Evolutionary conservation across 2,329 filamentous ascomycete genomes (phyloP), one percentile per base, ranked within the genome.

Genomic region (Monosporascus sp.): DNA sequence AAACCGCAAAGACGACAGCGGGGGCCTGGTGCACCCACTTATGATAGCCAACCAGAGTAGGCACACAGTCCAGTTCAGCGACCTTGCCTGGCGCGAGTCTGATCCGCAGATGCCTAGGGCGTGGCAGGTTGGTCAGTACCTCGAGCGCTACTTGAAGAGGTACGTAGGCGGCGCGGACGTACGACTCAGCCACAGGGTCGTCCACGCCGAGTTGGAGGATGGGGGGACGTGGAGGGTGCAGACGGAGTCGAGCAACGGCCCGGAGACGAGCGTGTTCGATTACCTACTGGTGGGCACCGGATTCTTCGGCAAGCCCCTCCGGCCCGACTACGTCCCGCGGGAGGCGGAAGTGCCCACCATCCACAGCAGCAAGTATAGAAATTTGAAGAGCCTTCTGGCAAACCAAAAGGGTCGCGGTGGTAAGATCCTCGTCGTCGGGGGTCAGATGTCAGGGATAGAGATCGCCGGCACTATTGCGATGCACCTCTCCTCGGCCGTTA

Each of bases 401-500:
- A 64, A 69, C 0, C 66, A 72, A 2, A 52, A 57, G 11, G 49
- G 53, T 5, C 61, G 64, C 0, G 75, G 76, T 1, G 80, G 82
- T 19, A 89, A 85, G 63, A 83, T 94, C 17, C 75, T 91, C 1
- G 76, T 95, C 0, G 82, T 91, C 1, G 90, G 90, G 1, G 90
- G 89, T 0, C 88, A 91, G 62, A 91, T 94, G 80, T 93, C 89
- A 2, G 90, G 89, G 0, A 82, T 88, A 5, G 90, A 95, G 72
- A 86, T 87, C 48, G 86, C 89, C 0, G 85, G 83, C 9, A 84
- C 85, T 2, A 81, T 92, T 49, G 88, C 88, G 11, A 77, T 83
- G 5, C 84, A 91, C 57, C 69, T 93, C 1, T 92, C 89, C 0
- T 84, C 84, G 6, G 79, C 80, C 3, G 69, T 71, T 14, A 74